Base-by-base conservation (phyloP, 257 asterid species). In the Phtheirospermum japonicum region DNA sequence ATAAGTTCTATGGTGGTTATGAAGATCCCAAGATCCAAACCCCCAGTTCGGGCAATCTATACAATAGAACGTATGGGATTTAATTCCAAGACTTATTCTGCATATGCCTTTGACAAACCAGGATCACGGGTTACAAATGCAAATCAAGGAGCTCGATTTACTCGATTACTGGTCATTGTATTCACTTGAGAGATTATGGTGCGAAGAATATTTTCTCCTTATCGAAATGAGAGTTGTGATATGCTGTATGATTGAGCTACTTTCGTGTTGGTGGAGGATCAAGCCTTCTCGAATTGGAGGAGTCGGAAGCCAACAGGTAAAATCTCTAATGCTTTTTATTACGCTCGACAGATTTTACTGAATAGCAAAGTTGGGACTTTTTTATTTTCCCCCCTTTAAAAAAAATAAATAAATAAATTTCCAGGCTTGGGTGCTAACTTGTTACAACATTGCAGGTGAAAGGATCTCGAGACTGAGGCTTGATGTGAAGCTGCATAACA, bases 41-140 rank as follows among this genome's bases (percentile, higher is more conserved):
- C 28, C 88, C 90, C 28, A 74, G 80, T 75, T 91, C 93, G 40
- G 93, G 89, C 60, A 82, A 77, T 71, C 40, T 86, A 64, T 89
- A 84, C 79, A 84, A 85, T 28, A 78, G 95, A 52, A 70, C 87
- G 12, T 84, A 81, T 68, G 95, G 97, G 65, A 83, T 88, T 64
- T 91, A 77, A 76, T 67, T 62, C 48, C 34, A 60, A 63, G 49
- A 52, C 54, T 64, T 10, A 5, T 55, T 55, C 53, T 42, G 13
- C 54, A 48, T 6, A 14, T 19, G 8, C 54, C 54, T 66, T 57
- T 37, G 75, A 66, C 61, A 56, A 67, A 59, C 26, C 64, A 26
- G 59, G 70, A 31, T 50, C 39, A 69, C 43, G 71, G 51, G 31
- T 40, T 40, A 40, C 48, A 40, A 12, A 40, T 12, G n/a, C 5